Conservation (phyloP, 805 yeast genomes). For the Cyberlindnera meyerae region DNA sequence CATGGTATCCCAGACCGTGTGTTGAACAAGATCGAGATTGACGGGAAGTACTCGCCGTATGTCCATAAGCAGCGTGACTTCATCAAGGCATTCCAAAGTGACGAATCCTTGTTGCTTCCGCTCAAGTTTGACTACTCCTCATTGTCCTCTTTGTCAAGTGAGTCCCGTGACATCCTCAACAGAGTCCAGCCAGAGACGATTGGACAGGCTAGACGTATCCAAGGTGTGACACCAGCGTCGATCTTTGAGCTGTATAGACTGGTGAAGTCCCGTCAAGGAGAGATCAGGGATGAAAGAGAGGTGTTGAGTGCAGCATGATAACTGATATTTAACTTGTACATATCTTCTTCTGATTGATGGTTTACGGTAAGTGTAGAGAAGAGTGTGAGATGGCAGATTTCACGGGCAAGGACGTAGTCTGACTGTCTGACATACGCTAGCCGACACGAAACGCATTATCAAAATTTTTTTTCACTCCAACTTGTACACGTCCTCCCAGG, state of each 20-base stretch:
- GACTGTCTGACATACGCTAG: no score
- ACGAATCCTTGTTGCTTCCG: slow-evolving; percentile 76
- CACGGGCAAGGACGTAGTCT: no score
- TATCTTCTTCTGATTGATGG: no score
- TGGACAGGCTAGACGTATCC: slow-evolving; percentile 92
- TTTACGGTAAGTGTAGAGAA: no score
- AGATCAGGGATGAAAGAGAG: slow-evolving; percentile 19
- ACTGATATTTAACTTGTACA: no score
- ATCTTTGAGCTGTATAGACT: slow-evolving; percentile 70
- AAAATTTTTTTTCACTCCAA: no score
- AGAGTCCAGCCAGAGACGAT: slow-evolving; percentile 79
- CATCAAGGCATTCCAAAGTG: slow-evolving; percentile 75
- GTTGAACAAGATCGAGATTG: slow-evolving; percentile 60
- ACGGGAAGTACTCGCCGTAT: slow-evolving; percentile 80
- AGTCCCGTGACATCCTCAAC: slow-evolving; percentile 65
- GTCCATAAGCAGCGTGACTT: slow-evolving; percentile 66
- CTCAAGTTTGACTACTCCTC: slow-evolving; percentile 53
- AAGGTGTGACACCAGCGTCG: slow-evolving; percentile 94
- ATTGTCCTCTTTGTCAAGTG: slow-evolving; percentile 65
- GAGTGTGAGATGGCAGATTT: no score
- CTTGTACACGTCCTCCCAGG: no score
- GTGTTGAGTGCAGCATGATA: no score
- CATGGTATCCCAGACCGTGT: slow-evolving; percentile 40
- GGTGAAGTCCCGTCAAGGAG: slow-evolving; percentile 28
- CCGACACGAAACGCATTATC: no score